phyloP scores from a whole-genome alignment of 257 asterid species.

The Coffea eugenioides region DNA sequence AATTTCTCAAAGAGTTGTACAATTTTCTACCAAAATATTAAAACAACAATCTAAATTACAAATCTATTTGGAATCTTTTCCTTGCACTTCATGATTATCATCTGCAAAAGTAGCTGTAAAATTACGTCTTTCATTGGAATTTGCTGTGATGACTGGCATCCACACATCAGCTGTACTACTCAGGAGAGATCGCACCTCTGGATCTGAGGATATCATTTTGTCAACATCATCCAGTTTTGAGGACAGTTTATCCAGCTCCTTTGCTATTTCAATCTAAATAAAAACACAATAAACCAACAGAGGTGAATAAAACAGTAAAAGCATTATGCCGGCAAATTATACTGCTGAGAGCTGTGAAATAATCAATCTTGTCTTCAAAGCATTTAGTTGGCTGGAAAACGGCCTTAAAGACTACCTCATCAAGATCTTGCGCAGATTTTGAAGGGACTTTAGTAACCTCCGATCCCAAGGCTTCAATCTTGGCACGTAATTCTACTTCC shows the following conservation, averaged over 20 bases:
- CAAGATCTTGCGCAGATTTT: conserved; percentile 63
- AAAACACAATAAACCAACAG: neutral
- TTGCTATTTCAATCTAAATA: conserved; percentile 74
- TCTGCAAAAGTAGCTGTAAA: conserved; percentile 42
- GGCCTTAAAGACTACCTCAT: conserved; percentile 52
- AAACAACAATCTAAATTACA: too few relatives aligned
- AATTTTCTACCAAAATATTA: neutral
- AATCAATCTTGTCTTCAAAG: conserved; percentile 4
- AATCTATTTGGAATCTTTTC: conserved; percentile 35
- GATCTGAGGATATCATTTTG: conserved; percentile 82
- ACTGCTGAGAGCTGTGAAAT: neutral
- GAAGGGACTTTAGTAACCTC: conserved; percentile 84
- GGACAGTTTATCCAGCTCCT: conserved; percentile 77
- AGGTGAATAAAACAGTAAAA: neutral
- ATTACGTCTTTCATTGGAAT: conserved; percentile 72
- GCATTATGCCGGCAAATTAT: neutral
- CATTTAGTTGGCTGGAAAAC: neutral
- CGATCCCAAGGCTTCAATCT: conserved; percentile 75
- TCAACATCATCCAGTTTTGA: conserved; percentile 77
- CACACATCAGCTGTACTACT: conserved; percentile 85
- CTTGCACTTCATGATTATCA: conserved; percentile 39
- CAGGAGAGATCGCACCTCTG: conserved; percentile 64
- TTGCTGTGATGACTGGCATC: conserved; percentile 94
- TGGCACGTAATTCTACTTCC: conserved; percentile 92
- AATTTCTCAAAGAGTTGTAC: neutral